Conservation (phyloP, 345 rosid species). For the Bruguiera gymnorhiza region DNA sequence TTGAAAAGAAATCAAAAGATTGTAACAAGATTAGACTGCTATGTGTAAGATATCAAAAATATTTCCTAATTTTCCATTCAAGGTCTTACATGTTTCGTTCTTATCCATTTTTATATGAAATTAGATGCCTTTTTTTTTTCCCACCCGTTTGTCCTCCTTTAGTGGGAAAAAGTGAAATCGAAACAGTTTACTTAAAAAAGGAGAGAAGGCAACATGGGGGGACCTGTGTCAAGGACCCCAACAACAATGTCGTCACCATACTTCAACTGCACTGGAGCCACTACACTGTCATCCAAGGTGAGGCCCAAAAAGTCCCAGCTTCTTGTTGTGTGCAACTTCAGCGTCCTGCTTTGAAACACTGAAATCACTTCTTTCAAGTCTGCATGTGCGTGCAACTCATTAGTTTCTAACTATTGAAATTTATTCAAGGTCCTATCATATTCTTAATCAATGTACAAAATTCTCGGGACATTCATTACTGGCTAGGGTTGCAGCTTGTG, state of each 20-base stretch:
- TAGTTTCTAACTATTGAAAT: too few species aligned
- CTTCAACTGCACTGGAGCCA: slow-evolving; percentile 35
- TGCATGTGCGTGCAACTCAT: slow-evolving; percentile 12
- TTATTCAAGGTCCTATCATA: too few species aligned
- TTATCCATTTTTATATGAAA: too few species aligned
- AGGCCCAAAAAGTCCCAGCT: slow-evolving; percentile 79
- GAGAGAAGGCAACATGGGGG: not conserved
- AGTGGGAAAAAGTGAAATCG: not conserved
- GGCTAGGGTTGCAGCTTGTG: slow-evolving; percentile 50
- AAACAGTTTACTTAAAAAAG: not conserved
- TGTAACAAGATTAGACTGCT: too few species aligned
- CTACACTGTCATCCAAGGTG: slow-evolving; percentile 20
- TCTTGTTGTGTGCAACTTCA: slow-evolving; percentile 62
- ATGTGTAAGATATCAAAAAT: too few species aligned
- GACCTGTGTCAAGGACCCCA: slow-evolving; percentile 55
- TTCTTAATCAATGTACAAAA: not conserved
- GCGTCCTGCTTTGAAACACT: slow-evolving; percentile 43
- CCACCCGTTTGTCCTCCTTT: too few species aligned
- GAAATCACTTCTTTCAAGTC: slow-evolving; percentile 51
- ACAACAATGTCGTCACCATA: slow-evolving; percentile 45
- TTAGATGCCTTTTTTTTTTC: too few species aligned
- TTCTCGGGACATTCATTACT: slow-evolving; percentile 25
- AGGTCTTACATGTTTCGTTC: too few species aligned
- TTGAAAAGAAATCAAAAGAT: too few species aligned
- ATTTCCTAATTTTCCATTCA: too few species aligned